phyloP scores from a whole-genome alignment of 345 rosid species.

The Salix brachista region DNA sequence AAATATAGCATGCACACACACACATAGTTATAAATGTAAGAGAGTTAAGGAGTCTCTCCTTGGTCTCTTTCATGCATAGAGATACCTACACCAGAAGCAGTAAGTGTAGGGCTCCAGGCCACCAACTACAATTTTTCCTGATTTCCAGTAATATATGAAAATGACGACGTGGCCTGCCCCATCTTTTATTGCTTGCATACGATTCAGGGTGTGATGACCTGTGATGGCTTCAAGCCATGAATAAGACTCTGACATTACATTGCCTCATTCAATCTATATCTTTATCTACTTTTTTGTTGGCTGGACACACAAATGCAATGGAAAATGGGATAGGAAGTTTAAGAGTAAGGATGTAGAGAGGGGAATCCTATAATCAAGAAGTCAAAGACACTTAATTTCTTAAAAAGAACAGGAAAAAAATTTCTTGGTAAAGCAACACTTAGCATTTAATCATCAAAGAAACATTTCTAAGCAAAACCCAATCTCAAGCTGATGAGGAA shows the following conservation, averaged over 20 bases:
- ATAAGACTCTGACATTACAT: neutral
- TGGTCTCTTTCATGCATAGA: neutral
- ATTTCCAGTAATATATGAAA: constrained; percentile 1
- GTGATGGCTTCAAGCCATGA: neutral
- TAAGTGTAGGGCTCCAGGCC: neutral
- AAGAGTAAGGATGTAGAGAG: too few relatives aligned
- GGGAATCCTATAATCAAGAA: neutral
- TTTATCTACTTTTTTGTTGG: neutral
- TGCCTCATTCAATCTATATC: neutral
- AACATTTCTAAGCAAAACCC: neutral
- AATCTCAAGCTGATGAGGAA: neutral
- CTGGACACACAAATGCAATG: neutral
- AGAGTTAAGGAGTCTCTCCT: neutral
- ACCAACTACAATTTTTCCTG: neutral
- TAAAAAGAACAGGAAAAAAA: neutral
- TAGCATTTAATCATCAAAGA: neutral
- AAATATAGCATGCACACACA: too few relatives aligned
- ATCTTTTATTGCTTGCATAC: neutral
- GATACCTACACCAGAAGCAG: neutral
- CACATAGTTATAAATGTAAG: neutral
- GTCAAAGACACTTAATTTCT: neutral
- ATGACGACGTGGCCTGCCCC: constrained; percentile 6
- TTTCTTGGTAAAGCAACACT: neutral
- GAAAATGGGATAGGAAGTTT: neutral
- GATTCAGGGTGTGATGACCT: constrained; percentile 15